Percentiles rank a stretch among this genome's conserved stretches.
Conservation (phyloP, 495 filamentous ascomycete species). For the Penicillium dipodomyicola region DNA sequence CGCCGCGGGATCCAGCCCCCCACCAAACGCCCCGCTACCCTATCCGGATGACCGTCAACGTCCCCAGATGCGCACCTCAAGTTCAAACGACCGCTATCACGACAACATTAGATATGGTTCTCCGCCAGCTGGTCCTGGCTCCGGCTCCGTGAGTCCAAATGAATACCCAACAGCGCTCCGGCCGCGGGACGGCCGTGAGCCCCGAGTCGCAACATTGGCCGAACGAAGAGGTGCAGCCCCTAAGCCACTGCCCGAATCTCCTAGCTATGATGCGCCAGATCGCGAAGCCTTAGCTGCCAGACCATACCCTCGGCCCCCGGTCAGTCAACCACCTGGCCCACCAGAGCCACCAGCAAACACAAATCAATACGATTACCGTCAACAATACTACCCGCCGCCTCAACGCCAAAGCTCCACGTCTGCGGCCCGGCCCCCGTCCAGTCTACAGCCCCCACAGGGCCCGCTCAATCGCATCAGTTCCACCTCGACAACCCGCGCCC, state of each 20-base stretch:
- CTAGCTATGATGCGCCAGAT: constrained; percentile 66
- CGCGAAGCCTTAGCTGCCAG: constrained; percentile 63
- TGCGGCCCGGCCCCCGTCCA: constrained; percentile 29
- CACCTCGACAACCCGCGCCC: constrained; percentile 86
- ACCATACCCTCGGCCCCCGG: constrained; percentile 35
- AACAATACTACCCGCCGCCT: constrained; percentile 67
- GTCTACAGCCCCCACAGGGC: constrained; percentile 38
- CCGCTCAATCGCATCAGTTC: constrained; percentile 77
- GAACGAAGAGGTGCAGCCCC: constrained; percentile 69
- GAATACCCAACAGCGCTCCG: constrained; percentile 49
- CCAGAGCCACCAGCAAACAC: constrained; percentile 17
- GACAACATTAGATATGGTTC: constrained; percentile 32
- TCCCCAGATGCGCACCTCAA: constrained; percentile 39
- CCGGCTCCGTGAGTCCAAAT: constrained; percentile 33
- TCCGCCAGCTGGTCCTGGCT: constrained; percentile 32
- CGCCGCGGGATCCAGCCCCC: constrained; percentile 17
- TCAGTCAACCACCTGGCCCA: constrained; percentile 13
- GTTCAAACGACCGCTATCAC: constrained; percentile 39
- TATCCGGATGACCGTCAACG: constrained; percentile 73
- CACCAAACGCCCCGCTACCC: constrained; percentile 52
- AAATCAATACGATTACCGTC: constrained; percentile 56
- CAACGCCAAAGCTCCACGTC: constrained; percentile 29
- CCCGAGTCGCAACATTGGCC: constrained; percentile 53
- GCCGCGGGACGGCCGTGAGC: constrained; percentile 46
- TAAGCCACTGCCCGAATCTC: constrained; percentile 75